Conservation (phyloP, 2,329 filamentous ascomycete species). For the Drechslerella coelobrocha region DNA sequence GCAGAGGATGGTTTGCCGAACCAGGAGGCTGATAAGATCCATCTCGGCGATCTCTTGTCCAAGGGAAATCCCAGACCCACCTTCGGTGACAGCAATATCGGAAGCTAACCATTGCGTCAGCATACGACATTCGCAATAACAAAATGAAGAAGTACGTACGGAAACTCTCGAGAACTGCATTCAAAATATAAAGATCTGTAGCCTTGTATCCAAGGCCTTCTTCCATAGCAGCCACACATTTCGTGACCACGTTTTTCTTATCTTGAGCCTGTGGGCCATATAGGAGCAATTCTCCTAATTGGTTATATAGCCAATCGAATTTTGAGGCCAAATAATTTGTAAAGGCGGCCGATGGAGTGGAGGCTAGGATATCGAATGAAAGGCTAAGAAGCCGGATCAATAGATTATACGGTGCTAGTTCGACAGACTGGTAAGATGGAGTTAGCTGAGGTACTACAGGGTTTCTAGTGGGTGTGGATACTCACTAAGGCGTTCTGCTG, state of each 20-base stretch:
- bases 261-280: slow-evolving; percentile 43
- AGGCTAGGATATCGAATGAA: slow-evolving; percentile 38
- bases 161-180: slow-evolving; percentile 43
- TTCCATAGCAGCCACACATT: slow-evolving; percentile 33
- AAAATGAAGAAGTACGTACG: slow-evolving; percentile 16
- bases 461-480: not conserved
- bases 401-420: slow-evolving; percentile 40
- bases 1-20: slow-evolving; percentile 35
- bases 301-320: slow-evolving; percentile 41
- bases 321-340: slow-evolving; percentile 42
- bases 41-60: slow-evolving; percentile 41
- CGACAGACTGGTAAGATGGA: slow-evolving; percentile 32
- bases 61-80: slow-evolving; percentile 16
- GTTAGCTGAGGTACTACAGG: slow-evolving; percentile 2
- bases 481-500: slow-evolving; percentile 29
- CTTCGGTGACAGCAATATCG: slow-evolving; percentile 1
- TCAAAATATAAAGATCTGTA: slow-evolving; percentile 45
- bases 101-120: slow-evolving; percentile 14
- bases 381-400: slow-evolving; percentile 27
- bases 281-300: slow-evolving; percentile 32
- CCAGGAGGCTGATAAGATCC: slow-evolving; percentile 41
- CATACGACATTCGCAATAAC: not conserved
- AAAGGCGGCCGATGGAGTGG: slow-evolving; percentile 27
- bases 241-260: slow-evolving; percentile 38
- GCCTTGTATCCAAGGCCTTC: slow-evolving; percentile 30